Percentiles rank a stretch among this genome's conserved stretches.
Evolutionary conservation across 2,329 filamentous ascomycete species (phyloP).

Genomic region (Sporothrix dimorphospora): DNA sequence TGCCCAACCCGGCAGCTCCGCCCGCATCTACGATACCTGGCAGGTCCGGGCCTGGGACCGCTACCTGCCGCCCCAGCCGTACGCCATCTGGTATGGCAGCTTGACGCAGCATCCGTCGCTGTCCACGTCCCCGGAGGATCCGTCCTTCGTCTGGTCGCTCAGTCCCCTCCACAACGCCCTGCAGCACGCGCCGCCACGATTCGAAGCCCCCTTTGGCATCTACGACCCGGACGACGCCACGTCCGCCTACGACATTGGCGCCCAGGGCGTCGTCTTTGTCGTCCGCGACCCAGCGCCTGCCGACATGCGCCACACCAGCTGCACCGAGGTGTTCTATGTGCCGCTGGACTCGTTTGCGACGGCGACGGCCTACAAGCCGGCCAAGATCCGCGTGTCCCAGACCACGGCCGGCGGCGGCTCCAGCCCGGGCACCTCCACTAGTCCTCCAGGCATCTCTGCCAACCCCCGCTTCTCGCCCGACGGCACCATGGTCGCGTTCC

Average conservation of each 20-base stretch:
- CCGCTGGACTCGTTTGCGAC: constrained; percentile 41
- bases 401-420: background rate
- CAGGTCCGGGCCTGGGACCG: constrained; percentile 42
- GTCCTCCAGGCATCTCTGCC: constrained; percentile 18
- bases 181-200: constrained; percentile 32
- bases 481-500: constrained; percentile 43
- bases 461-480: constrained; percentile 46
- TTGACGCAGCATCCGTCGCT: constrained; percentile 32
- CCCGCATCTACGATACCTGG: constrained; percentile 43
- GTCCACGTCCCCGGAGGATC: constrained; percentile 28
- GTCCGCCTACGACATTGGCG: constrained; percentile 42
- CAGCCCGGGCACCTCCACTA: background rate
- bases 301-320: constrained; percentile 30
- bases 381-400: constrained; percentile 14
- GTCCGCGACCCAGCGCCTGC: constrained; percentile 35
- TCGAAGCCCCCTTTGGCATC: constrained; percentile 41
- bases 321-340: constrained; percentile 41
- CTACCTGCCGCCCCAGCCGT: constrained; percentile 39
- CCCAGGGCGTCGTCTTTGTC: constrained; percentile 43
- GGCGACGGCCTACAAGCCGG: constrained; percentile 34
- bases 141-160: constrained; percentile 39
- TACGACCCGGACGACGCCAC: constrained; percentile 36
- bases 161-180: constrained; percentile 43
- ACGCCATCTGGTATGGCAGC: constrained; percentile 46
- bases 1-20: constrained; percentile 35